Evolutionary conservation across 129 eudicot genomes (phyloP).

Genomic region (Helichrysum umbraculigerum): DNA sequence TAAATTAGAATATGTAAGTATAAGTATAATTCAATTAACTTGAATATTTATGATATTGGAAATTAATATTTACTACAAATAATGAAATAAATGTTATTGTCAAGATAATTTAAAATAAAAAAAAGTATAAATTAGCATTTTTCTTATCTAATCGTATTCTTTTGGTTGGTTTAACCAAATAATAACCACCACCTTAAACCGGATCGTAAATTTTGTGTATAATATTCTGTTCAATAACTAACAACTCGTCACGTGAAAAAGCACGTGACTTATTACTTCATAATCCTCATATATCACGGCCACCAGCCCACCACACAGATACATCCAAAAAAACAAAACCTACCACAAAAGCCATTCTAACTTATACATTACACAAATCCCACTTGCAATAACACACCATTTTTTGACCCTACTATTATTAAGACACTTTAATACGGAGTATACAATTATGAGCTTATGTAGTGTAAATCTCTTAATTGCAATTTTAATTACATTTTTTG

Average conservation of each 20-base stretch:
- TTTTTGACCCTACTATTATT: not conserved
- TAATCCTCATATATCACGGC: not conserved
- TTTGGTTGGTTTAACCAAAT: slow-evolving; percentile 16
- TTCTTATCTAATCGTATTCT: not conserved
- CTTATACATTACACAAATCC: slow-evolving; percentile 22
- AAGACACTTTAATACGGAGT: not conserved
- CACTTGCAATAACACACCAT: slow-evolving; percentile 17
- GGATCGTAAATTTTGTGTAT: not conserved
- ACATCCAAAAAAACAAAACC: slow-evolving; percentile 1
- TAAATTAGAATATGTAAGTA: not conserved
- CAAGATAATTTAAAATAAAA: not conserved
- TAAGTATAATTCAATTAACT: too few relatives aligned
- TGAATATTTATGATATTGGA: too few relatives aligned
- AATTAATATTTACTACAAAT: not conserved
- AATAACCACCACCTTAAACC: not conserved
- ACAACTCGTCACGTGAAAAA: not conserved
- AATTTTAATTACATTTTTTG: too few relatives aligned
- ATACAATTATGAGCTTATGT: not conserved
- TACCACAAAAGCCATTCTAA: slow-evolving; percentile 13
- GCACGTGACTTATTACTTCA: slow-evolving; percentile 12
- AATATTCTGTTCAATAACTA: slow-evolving; percentile 9
- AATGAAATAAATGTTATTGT: too few relatives aligned
- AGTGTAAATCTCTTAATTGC: too few relatives aligned
- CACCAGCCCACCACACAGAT: not conserved
- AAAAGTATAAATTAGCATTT: too few relatives aligned